A percentile compares a stretch with the other conserved stretches of the same genome.
These are phyloP conservation scores for Pleurotus citrinopileatus DNA, from an alignment of 768 basidiomycete genomes.

Conservation along the genomic window DNA sequence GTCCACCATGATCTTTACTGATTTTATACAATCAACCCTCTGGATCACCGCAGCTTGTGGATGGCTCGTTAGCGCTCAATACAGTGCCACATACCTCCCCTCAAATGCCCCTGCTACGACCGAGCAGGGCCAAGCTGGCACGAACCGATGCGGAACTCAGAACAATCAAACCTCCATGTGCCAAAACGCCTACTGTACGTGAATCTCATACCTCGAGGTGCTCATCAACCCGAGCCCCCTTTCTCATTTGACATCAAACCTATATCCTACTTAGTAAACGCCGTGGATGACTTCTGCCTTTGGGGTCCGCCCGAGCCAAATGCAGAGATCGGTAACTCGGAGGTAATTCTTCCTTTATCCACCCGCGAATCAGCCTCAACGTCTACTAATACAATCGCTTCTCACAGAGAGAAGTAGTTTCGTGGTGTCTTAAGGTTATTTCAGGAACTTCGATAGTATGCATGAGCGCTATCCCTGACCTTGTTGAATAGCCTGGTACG, in stretches of 20 bases:
- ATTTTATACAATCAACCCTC: background rate
- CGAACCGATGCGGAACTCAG: slow-evolving; percentile 61
- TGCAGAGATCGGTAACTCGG: slow-evolving; percentile 57
- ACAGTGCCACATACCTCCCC: slow-evolving; percentile 48
- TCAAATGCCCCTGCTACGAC: slow-evolving; percentile 43
- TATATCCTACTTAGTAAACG: slow-evolving; percentile 42
- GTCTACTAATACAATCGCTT: slow-evolving; percentile 13
- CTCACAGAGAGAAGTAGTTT: slow-evolving; percentile 34
- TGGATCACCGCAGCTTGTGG: background rate
- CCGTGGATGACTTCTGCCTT: slow-evolving; percentile 48
- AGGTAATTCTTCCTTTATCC: slow-evolving; percentile 35
- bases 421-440: slow-evolving; percentile 40
- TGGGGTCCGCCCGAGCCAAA: slow-evolving; percentile 43
- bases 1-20: background rate
- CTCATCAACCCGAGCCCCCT: slow-evolving; percentile 6
- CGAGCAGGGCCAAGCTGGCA: slow-evolving; percentile 60
- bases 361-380: background rate
- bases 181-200: slow-evolving; percentile 62
- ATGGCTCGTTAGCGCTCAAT: slow-evolving; percentile 18
- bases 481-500: slow-evolving; percentile 43
- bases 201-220: too few relatives aligned
- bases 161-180: slow-evolving; percentile 57
- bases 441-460: background rate
- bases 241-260: background rate
- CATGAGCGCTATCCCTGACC: slow-evolving; percentile 8